Evolutionary conservation across 306 rosid genomes (phyloP).

Genomic region (Sophora flavescens): DNA sequence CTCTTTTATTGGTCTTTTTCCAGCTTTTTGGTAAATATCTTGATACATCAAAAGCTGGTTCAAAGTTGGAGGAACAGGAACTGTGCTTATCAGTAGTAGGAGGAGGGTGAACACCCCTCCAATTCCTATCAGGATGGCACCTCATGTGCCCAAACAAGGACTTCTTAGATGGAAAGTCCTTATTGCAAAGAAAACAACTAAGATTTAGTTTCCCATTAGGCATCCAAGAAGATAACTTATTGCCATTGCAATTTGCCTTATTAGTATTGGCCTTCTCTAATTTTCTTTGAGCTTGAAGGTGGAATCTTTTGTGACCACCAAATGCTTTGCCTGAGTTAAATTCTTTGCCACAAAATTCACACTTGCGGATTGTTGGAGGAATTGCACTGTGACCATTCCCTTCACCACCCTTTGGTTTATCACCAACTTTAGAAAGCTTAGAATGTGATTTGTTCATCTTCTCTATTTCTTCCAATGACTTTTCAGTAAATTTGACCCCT

Average conservation of each 20-base stretch:
- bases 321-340: constrained; percentile 44
- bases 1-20: constrained; percentile 37
- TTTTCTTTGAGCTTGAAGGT: constrained; percentile 20
- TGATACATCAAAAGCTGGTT: background rate
- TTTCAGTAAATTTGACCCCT: background rate
- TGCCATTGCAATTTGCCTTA: background rate
- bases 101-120: constrained; percentile 56
- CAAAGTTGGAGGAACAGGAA: background rate
- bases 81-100: background rate
- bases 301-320: constrained; percentile 49
- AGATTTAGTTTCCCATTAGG: background rate
- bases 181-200: constrained; percentile 14
- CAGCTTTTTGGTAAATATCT: background rate
- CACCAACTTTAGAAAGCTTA: background rate
- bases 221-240: background rate
- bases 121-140: constrained; percentile 25
- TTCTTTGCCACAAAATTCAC: constrained; percentile 44
- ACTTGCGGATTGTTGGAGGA: background rate
- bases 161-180: constrained; percentile 19
- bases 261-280: background rate
- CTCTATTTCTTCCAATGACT: background rate
- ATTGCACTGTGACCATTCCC: background rate
- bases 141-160: constrained; percentile 46
- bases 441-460: background rate
- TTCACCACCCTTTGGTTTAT: background rate